These are phyloP conservation scores for Claviceps purpurea DNA, from an alignment of 2,329 filamentous ascomycete species.

Conservation along the genomic window DNA sequence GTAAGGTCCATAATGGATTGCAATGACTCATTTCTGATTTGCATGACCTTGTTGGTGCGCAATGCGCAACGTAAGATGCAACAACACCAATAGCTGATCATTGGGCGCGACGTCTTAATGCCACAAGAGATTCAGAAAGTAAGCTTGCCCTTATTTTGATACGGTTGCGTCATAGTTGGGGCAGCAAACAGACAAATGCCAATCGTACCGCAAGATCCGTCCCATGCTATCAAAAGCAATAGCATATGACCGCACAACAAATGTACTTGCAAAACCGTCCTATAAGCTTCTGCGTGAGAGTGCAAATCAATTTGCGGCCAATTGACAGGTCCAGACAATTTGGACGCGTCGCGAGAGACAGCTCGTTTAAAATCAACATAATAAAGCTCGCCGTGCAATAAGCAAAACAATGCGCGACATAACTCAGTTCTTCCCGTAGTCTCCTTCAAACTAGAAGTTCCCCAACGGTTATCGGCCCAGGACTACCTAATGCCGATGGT, in stretches of 20 bases:
- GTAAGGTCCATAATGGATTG: no score
- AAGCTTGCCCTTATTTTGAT: no score
- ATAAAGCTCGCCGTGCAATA: not conserved
- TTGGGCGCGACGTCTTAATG: no score
- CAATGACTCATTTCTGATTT: no score
- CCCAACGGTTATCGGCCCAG: conserved; percentile 35
- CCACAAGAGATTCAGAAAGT: no score
- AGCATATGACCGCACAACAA: not conserved
- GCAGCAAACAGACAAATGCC: no score
- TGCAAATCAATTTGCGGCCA: not conserved
- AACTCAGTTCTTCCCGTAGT: conserved; percentile 15
- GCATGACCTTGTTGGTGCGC: no score
- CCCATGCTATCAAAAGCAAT: not conserved
- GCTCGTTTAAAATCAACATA: not conserved
- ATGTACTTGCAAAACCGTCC: not conserved
- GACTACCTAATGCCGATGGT: conserved; percentile 26
- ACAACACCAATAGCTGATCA: no score
- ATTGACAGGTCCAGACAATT: not conserved
- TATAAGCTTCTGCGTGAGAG: not conserved
- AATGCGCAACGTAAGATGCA: no score
- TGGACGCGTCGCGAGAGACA: not conserved
- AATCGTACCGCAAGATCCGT: no score
- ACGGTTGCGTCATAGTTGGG: no score
- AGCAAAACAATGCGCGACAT: not conserved
- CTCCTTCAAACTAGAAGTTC: conserved; percentile 47